phyloP scores from a whole-genome alignment of 306 rosid species.

The Nissolia schottii region DNA sequence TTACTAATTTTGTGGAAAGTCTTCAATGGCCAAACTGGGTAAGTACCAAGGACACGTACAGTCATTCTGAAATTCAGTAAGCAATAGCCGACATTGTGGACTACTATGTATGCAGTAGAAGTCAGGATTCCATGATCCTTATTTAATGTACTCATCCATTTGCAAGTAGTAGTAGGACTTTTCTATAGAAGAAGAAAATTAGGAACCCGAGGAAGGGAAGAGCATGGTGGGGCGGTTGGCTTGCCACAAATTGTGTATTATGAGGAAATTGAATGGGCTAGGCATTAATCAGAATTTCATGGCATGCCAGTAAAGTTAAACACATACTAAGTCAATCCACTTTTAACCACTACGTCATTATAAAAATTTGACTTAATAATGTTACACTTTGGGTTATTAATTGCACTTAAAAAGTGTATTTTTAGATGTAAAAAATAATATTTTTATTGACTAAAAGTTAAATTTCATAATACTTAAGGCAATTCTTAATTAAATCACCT shows the following conservation, averaged over 20 bases:
- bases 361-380: too few species aligned
- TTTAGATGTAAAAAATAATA: too few species aligned
- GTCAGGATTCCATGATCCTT: neutral
- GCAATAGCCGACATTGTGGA: neutral
- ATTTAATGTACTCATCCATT: neutral
- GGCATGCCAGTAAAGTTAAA: neutral
- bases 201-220: neutral
- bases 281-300: neutral
- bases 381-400: too few species aligned
- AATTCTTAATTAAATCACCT: too few species aligned
- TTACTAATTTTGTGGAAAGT: neutral
- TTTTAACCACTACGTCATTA: too few species aligned
- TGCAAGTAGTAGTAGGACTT: too few species aligned
- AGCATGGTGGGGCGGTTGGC: neutral
- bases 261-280: conserved; percentile 8
- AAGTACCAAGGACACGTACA: too few species aligned
- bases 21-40: neutral
- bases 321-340: neutral
- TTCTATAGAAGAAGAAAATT: neutral
- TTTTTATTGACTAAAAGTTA: too few species aligned
- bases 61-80: neutral
- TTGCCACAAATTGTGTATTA: neutral
- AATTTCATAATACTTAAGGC: too few species aligned
- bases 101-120: neutral
- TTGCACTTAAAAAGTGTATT: too few species aligned